Base-by-base conservation (phyloP, 2,329 filamentous ascomycete species). In the Colletotrichum salicis region DNA sequence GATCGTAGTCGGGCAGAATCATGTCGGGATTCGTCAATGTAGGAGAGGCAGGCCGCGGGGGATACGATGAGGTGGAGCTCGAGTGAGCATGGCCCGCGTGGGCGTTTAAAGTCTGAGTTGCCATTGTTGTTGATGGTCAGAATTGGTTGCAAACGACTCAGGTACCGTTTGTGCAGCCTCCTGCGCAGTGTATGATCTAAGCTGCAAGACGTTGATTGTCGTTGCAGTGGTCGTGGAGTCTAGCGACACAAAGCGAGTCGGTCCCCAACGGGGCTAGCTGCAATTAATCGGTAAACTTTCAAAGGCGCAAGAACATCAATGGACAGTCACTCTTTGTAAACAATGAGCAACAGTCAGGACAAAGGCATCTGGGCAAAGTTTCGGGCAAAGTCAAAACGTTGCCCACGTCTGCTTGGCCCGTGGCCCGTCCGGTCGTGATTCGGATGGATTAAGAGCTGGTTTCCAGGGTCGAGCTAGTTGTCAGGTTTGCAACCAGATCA, bases 1-100 rank as follows among this genome's bases (percentile, higher is more conserved):
- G 75, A 75, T 90, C 89, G 78, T 92, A 91, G 79, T 93, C 91
- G 72, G 95, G 95, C 64, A 98, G 85, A 77, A 98, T 97, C 94
- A 97, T 95, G 80, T 97, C 95, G 64, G 95, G 94, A 81, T 97
- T 97, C 67, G 94, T 97, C 77, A 98, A 85, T 2, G 95, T 97
- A 58, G 95, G 95, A 71, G 94, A 97, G 13, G 90, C 90, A 74
- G 93, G 91, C 70, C 86, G 82, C 56, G 86, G 79, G 22, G 84
- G 81, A 76, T 88, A 86, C 45, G 81, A 79, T 76, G 74, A 75
- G 72, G 59, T 73, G 71, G 71, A 73, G 76, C 74, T 75, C 67
- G 76, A 65, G 68, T 72, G 70, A 64, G 67, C 67, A 64, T 69
- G 67, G 55, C 68, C 67, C 37, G 67, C 64, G 66, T 73, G 64